Percentiles rank a stretch among this genome's conserved stretches.
Evolutionary conservation across 306 rosid species (phyloP).

Genomic region (Prinsepia uniflora): DNA sequence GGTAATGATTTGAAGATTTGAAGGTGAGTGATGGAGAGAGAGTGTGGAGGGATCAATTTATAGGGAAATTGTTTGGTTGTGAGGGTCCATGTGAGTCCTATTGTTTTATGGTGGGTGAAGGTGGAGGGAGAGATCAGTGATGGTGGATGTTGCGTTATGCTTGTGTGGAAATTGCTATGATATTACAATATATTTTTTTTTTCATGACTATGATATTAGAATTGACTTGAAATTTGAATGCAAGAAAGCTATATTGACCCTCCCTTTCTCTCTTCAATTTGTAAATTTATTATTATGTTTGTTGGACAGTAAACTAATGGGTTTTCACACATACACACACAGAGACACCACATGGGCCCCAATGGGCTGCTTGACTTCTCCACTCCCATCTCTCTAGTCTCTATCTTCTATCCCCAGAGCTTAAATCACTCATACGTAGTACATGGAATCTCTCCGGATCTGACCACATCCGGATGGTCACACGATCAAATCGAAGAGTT

Average conservation of each 20-base stretch:
- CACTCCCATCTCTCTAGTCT: neutral
- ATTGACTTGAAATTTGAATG: neutral
- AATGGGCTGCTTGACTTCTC: constrained; percentile 28
- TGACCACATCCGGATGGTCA: too few species aligned
- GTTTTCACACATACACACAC: neutral
- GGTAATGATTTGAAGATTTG: neutral
- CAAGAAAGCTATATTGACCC: constrained; percentile 3
- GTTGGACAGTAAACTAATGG: neutral
- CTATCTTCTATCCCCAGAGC: too few species aligned
- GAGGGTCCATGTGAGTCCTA: neutral
- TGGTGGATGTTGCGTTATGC: neutral
- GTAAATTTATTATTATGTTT: too few species aligned
- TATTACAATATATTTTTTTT: neutral
- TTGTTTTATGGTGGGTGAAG: neutral
- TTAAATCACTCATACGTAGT: too few species aligned
- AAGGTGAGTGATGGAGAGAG: neutral
- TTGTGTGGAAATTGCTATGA: constrained; percentile 13
- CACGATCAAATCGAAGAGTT: too few species aligned
- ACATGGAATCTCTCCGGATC: too few species aligned
- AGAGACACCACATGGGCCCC: neutral
- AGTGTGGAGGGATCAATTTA: neutral
- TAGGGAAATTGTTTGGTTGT: neutral
- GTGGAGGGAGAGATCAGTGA: neutral
- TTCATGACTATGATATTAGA: too few species aligned
- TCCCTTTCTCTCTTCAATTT: neutral